phyloP scores from a whole-genome alignment of 768 basidiomycete species.

The Amanita pallidorosea region DNA sequence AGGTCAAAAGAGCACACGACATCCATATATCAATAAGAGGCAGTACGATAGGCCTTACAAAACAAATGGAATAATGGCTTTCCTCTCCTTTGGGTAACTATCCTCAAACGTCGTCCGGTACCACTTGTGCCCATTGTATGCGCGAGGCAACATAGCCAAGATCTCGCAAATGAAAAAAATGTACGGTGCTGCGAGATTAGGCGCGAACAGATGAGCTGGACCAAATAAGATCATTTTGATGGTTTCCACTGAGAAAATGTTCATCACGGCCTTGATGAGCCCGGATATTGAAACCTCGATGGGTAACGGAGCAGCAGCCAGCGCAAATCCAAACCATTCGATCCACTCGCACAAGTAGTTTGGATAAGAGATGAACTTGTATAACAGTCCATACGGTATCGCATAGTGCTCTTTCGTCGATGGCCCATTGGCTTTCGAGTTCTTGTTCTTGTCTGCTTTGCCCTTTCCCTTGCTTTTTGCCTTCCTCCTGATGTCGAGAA shows the following conservation, averaged over 20 bases:
- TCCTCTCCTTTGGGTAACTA: slow-evolving; percentile 68
- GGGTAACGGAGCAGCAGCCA: slow-evolving; percentile 55
- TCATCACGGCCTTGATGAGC: neutral
- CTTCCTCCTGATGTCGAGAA: slow-evolving; percentile 70
- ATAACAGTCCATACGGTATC: slow-evolving; percentile 73
- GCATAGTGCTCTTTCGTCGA: slow-evolving; percentile 47
- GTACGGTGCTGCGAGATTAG: slow-evolving; percentile 59
- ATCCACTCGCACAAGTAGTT: slow-evolving; percentile 95
- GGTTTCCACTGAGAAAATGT: neutral
- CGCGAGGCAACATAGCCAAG: slow-evolving; percentile 70
- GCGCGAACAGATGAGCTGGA: slow-evolving; percentile 24
- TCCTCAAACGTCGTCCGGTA: slow-evolving; percentile 68
- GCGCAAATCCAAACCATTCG: slow-evolving; percentile 85
- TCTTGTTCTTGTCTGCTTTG: slow-evolving; percentile 19
- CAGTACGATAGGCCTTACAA: slow-evolving; percentile 15
- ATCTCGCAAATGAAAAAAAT: slow-evolving; percentile 71
- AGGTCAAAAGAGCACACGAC: too few species aligned
- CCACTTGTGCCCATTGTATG: slow-evolving; percentile 78
- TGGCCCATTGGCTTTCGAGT: slow-evolving; percentile 11
- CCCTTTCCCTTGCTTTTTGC: slow-evolving; percentile 29
- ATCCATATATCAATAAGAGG: too few species aligned
- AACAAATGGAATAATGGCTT: slow-evolving; percentile 71
- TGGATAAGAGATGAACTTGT: slow-evolving; percentile 75
- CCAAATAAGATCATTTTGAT: slow-evolving; percentile 7
- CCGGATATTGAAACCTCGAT: slow-evolving; percentile 9